Percentiles rank a stretch among this genome's conserved stretches.
Evolutionary conservation across 257 asterid species (phyloP).

Genomic region (Voacanga thouarsii): DNA sequence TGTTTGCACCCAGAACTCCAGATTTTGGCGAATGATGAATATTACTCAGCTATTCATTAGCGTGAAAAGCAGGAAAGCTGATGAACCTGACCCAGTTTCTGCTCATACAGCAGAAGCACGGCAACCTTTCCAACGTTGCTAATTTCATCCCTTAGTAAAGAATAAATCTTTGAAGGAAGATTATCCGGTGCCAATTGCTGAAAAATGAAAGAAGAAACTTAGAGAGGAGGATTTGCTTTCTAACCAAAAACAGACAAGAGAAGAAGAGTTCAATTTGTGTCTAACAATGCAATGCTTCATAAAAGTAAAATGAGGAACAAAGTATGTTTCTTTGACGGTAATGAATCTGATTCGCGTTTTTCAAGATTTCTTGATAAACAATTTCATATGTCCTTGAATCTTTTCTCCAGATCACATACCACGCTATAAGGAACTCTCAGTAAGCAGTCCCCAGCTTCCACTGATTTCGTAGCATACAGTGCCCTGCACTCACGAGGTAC

Average conservation of each 20-base stretch:
- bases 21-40: background rate
- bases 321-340: background rate
- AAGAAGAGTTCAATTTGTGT: background rate
- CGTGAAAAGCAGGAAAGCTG: background rate
- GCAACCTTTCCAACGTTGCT: conserved; percentile 71
- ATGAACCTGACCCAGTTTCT: conserved; percentile 48
- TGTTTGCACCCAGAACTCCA: background rate
- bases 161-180: conserved; percentile 49
- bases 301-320: background rate
- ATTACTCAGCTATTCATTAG: background rate
- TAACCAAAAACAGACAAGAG: background rate
- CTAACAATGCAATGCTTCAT: background rate
- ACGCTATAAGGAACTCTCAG: conserved; percentile 61
- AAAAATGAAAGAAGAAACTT: conserved; percentile 8
- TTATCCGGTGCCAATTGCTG: conserved; percentile 72
- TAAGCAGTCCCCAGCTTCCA: conserved; percentile 59
- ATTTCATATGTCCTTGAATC: background rate
- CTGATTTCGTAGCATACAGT: conserved; percentile 49
- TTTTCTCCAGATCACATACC: conserved; percentile 20
- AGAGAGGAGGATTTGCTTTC: background rate
- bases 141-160: conserved; percentile 49
- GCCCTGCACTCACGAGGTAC: conserved; percentile 32
- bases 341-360: background rate
- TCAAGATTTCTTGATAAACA: background rate
- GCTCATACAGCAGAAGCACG: conserved; percentile 60